Percentiles rank a stretch among this genome's conserved stretches.
These are phyloP conservation scores for Fusarium ramigenum DNA, from an alignment of 2,329 filamentous ascomycete genomes.

Conservation along the genomic window DNA sequence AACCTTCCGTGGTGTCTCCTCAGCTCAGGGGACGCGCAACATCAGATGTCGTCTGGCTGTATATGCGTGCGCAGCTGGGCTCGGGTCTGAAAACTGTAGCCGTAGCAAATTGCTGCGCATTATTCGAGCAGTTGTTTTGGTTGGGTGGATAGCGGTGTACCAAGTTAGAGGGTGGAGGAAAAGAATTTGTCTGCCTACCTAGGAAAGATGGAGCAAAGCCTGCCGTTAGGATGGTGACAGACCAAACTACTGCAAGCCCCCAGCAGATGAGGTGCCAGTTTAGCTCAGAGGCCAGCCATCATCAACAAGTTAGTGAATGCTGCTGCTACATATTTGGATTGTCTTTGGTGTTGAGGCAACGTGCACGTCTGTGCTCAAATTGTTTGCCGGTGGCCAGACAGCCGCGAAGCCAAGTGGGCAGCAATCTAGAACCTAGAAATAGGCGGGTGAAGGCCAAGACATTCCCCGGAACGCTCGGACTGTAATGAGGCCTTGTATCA, in stretches of 20 bases:
- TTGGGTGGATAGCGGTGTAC: constrained; percentile 9
- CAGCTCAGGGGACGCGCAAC: constrained; percentile 21
- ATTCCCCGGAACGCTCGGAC: constrained; percentile 29
- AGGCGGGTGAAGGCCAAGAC: constrained; percentile 2
- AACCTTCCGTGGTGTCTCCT: neutral
- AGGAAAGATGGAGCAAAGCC: constrained; percentile 24
- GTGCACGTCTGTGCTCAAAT: constrained; percentile 6
- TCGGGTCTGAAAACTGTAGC: neutral
- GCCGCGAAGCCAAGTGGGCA: constrained; percentile 27
- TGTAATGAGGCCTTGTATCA: constrained; percentile 6
- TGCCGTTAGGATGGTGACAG: neutral
- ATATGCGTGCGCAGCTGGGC: neutral
- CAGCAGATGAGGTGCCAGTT: constrained; percentile 7
- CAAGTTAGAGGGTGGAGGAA: neutral
- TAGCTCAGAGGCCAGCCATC: neutral
- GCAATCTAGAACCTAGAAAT: constrained; percentile 33
- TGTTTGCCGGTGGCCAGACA: constrained; percentile 28
- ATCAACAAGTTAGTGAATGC: neutral
- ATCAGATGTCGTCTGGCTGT: constrained; percentile 19
- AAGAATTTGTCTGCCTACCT: constrained; percentile 43
- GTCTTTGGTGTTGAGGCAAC: constrained; percentile 24
- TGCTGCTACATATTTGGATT: neutral
- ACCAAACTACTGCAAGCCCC: constrained; percentile 36
- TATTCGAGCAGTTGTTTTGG: constrained; percentile 3
- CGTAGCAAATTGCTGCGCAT: constrained; percentile 15